Conservation (phyloP, 768 basidiomycete genomes). For the Agaricus blazei region DNA sequence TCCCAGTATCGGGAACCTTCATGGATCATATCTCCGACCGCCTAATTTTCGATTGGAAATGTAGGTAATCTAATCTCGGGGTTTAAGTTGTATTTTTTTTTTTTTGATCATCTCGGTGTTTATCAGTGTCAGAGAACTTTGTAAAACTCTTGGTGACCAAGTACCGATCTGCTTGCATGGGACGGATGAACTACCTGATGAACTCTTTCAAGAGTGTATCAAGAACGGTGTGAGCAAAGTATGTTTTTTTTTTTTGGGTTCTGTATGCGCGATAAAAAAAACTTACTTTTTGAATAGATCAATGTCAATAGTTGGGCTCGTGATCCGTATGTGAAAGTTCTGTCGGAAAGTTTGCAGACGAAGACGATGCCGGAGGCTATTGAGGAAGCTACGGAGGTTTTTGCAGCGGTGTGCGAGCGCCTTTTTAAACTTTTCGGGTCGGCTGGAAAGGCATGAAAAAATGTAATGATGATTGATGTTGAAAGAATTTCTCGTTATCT, state of each 20-base stretch:
- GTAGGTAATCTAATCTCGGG: constrained; percentile 18
- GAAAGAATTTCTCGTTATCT: neutral
- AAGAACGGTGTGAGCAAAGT: constrained; percentile 42
- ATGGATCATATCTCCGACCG: constrained; percentile 39
- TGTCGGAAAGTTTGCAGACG: constrained; percentile 26
- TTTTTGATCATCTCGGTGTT: neutral
- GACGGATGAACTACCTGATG: constrained; percentile 39
- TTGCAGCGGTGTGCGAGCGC: constrained; percentile 33
- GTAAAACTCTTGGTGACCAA: constrained; percentile 26
- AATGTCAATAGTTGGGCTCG: constrained; percentile 45
- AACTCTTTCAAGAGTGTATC: constrained; percentile 40
- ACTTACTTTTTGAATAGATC: constrained; percentile 20
- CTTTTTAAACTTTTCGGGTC: constrained; percentile 37
- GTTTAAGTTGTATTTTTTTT: neutral
- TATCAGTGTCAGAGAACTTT: constrained; percentile 31
- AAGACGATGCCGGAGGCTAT: constrained; percentile 41
- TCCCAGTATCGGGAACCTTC: constrained; percentile 44
- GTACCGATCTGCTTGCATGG: constrained; percentile 40
- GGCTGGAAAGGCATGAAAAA: constrained; percentile 29
- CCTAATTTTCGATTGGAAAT: constrained; percentile 42
- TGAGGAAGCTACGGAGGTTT: constrained; percentile 38
- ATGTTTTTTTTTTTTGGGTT: neutral
- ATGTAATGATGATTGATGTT: no score
- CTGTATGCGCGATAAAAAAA: no score
- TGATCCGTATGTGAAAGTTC: constrained; percentile 33